These are phyloP conservation scores for Citrus cavaleriei DNA, from an alignment of 345 rosid genomes.

Conservation along the genomic window DNA sequence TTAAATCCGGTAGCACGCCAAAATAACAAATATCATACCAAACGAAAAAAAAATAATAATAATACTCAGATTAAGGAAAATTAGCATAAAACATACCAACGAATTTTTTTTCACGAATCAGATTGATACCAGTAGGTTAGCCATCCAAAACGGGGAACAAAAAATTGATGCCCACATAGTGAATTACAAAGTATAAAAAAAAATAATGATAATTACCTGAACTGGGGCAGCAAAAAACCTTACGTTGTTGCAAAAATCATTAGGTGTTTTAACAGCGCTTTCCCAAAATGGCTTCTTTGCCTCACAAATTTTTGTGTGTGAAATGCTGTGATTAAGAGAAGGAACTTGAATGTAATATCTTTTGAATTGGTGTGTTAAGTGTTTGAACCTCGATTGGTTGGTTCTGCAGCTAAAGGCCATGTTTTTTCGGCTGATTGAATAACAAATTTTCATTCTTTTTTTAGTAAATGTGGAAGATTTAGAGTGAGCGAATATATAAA, in stretches of 20 bases:
- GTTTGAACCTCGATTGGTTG: conserved; percentile 30
- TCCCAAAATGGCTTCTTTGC: conserved; percentile 15
- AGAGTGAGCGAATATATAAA: not conserved
- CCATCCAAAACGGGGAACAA: not conserved
- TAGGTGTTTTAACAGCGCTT: conserved; percentile 7
- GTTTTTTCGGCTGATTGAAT: not conserved
- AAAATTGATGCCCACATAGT: not conserved
- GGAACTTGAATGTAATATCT: conserved; percentile 26
- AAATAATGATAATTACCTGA: conserved; percentile 30
- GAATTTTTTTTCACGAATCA: not conserved
- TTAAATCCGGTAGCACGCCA: not conserved
- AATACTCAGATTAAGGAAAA: not conserved
- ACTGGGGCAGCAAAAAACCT: conserved; percentile 48
- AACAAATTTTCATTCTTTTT: conserved; percentile 4
- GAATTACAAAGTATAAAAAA: not conserved
- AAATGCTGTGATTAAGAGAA: not conserved
- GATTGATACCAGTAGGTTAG: not conserved
- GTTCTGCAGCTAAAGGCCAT: conserved; percentile 45
- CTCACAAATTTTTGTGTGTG: conserved; percentile 1
- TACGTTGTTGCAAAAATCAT: conserved; percentile 25
- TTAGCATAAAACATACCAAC: not conserved
- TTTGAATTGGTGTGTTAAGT: conserved; percentile 23
- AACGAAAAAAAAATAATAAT: not conserved
- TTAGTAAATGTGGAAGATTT: not conserved
- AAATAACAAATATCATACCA: not conserved